Evolutionary conservation across 73 alveolate genomes (phyloP).

Genomic region (Vitrella brassicaformis): DNA sequence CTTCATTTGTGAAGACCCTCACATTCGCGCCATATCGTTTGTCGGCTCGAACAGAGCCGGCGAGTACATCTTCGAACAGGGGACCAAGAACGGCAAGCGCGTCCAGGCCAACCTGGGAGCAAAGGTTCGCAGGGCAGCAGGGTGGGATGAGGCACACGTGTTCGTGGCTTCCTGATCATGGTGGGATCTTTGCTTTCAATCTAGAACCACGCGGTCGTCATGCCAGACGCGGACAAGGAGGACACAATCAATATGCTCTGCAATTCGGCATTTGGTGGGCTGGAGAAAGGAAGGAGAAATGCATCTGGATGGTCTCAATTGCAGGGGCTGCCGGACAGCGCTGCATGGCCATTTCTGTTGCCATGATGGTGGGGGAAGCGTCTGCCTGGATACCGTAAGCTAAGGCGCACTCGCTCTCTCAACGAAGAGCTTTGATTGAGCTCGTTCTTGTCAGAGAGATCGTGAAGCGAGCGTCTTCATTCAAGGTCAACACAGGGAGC

Average conservation of each 20-base stretch:
- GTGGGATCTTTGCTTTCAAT: too few relatives aligned
- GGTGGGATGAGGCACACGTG: too few relatives aligned
- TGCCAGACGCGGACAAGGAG: slow-evolving; percentile 85
- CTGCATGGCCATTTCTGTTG: slow-evolving; percentile 90
- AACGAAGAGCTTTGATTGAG: too few relatives aligned
- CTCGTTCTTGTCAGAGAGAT: neutral
- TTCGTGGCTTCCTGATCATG: too few relatives aligned
- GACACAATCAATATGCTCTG: slow-evolving; percentile 61
- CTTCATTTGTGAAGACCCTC: slow-evolving; percentile 65
- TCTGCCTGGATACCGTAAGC: slow-evolving; percentile 68
- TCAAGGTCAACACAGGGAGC: neutral
- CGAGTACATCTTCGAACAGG: slow-evolving; percentile 71
- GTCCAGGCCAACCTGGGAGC: slow-evolving; percentile 86
- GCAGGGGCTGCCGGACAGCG: slow-evolving; percentile 69
- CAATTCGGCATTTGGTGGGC: slow-evolving; percentile 47
- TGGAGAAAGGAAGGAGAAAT: too few relatives aligned
- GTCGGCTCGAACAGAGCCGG: slow-evolving; percentile 91
- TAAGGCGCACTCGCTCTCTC: too few relatives aligned
- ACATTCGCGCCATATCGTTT: slow-evolving; percentile 75
- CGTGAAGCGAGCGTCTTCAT: neutral
- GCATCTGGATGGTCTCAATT: too few relatives aligned
- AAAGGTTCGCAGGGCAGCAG: too few relatives aligned
- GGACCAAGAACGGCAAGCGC: slow-evolving; percentile 72
- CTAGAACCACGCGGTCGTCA: slow-evolving; percentile 71
- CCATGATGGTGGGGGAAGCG: slow-evolving; percentile 75